Evolutionary conservation across 2,329 filamentous ascomycete genomes (phyloP), one percentile per base, ranked within the genome.

Genomic region (Cercospora sojina): DNA sequence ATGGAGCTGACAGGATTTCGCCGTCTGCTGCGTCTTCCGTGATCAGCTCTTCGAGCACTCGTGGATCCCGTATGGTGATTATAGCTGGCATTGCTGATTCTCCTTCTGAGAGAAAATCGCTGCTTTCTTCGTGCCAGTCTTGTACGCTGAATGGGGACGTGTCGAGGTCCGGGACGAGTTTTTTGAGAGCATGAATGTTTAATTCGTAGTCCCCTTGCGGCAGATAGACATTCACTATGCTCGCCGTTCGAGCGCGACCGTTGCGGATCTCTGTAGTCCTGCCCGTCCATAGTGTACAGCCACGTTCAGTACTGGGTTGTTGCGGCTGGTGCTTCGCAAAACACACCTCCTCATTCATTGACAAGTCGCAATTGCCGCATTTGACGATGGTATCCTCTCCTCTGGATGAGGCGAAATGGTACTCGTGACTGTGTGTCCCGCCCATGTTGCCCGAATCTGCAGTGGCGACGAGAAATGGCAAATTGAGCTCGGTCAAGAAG

Each of bases 401-500:
- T 59, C 90, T 88, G 0, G 85, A 76, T 31, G 89, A 92, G 1
- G 90, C 85, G 59, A 97, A 89, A 76, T 97, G 95, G 76, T 96
- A 99, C 75, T 99, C 95, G 77, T 99, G 95, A 77, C 93, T 98
- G 41, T 97, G 80, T 71, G 89, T 90, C 12, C 95, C 95, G 32
- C 95, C 95, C 87, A 99, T 99, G 71, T 92, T 91, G n/a, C 95
- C 95, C 0, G 94, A 97, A 77, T 93, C 93, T 6, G 95, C 95
- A 72, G 92, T 88, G 1, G 94, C 94, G 20, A 96, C 89, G 0
- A 96, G 78, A 71, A 95, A 92, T 0, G 92, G 92, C 13, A 99
- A 78, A 71, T 90, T 92, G 35, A 99, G 82, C 66, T 96, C 91
- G 53, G 91, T 81, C 73, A 99, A 96, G 59, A 99, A 86, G 18